Evolutionary conservation across 2,329 filamentous ascomycete genomes (phyloP).

Genomic region (Cercospora sp.): DNA sequence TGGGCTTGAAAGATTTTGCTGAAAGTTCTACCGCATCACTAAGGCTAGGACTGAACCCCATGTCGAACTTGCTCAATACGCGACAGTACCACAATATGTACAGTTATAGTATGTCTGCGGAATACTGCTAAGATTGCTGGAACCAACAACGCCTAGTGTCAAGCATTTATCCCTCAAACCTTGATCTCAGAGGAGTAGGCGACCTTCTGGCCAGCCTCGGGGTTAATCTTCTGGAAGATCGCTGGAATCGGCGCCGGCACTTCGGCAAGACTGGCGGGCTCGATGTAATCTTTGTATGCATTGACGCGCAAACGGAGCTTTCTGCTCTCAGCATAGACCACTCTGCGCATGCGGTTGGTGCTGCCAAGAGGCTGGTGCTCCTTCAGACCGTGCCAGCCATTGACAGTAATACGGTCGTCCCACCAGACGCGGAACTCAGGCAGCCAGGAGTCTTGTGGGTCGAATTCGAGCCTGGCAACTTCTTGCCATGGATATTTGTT

Average conservation of each 20-base stretch:
- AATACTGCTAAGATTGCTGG: not conserved
- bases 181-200: slow-evolving; percentile 20
- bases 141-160: not conserved
- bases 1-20: not conserved
- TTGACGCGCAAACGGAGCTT: slow-evolving; percentile 44
- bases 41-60: not conserved
- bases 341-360: slow-evolving; percentile 44
- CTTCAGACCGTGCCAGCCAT: slow-evolving; percentile 45
- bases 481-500: slow-evolving; percentile 39
- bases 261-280: slow-evolving; percentile 41
- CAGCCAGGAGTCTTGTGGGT: slow-evolving; percentile 44
- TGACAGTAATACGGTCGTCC: slow-evolving; percentile 44
- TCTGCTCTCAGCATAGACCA: slow-evolving; percentile 45
- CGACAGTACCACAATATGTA: not conserved
- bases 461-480: slow-evolving; percentile 42
- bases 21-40: slow-evolving; percentile 3
- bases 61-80: not conserved
- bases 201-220: slow-evolving; percentile 29
- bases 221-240: slow-evolving; percentile 30
- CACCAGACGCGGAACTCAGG: slow-evolving; percentile 45
- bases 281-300: slow-evolving; percentile 44
- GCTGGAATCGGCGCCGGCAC: slow-evolving; percentile 40
- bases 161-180: not conserved
- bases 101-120: not conserved
- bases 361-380: slow-evolving; percentile 43